Base-by-base conservation (phyloP, 192 early-diverging fungal genomes). In the Rhizophagus sp. region DNA sequence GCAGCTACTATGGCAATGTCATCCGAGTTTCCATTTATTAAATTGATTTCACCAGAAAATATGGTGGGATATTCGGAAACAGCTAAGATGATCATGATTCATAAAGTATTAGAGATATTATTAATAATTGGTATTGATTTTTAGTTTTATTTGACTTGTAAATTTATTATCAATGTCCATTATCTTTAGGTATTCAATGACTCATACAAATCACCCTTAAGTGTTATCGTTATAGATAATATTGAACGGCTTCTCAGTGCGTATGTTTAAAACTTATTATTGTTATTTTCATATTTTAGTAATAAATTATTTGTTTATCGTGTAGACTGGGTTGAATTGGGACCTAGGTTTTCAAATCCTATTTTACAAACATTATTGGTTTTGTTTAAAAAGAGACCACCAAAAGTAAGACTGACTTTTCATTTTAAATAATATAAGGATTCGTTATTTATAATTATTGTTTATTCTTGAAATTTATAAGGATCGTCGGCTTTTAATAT, bases 11-110 rank as follows among this genome's bases (percentile, higher is more conserved):
- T 98, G 67, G 98, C 96, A 8, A 94, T 95, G 87, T 83, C 89
- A 33, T 94, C 92, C 63, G 90, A 95, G 36, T 99, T 96, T 82
- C 98, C 98, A 9, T 98, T 99, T 84, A 95, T 98, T 84, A 98
- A 97, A 85, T 86, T 99, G 49, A 95, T 99, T 62, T 97, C 97
- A 0, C 97, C 98, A 13, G 98, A 98, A 79, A 88, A 88, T 25
- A 97, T 99, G 96, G 91, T 98, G 81, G 98, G 98, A 25, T 94
- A 92, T 81, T 88, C 86, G 0, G 97, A 99, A 81, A 79, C 87
- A 36, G 92, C 95, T 50, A 96, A 96, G 79, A 93, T 97, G 78
- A 89, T 88, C 64, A 86, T 90, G 8, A 98, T 99, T 83, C 95
- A 91, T 88, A 96, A 96, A 80, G 89, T 91, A 64, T 8, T 6